These are phyloP conservation scores for sunflower (Helianthus annuus) DNA, from an alignment of 129 eudicot species.

Conservation along the genomic window DNA sequence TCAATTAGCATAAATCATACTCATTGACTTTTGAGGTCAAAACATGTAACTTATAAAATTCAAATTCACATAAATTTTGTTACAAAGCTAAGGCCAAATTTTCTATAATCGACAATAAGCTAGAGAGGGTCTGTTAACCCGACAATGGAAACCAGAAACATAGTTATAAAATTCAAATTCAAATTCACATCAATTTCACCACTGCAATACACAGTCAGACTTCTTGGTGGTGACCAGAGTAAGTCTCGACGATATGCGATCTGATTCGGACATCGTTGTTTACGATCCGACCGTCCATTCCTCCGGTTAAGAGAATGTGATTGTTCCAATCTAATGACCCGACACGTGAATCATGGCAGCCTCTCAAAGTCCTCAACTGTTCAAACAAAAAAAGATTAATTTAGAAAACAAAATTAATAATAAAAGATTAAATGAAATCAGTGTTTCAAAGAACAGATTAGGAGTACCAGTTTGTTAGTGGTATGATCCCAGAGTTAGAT, in stretches of 20 bases:
- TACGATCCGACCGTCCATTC: constrained; percentile 73
- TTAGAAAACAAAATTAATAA: neutral
- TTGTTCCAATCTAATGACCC: constrained; percentile 40
- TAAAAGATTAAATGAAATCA: neutral
- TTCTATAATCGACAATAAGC: neutral
- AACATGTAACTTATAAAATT: neutral
- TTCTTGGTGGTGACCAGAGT: constrained; percentile 72
- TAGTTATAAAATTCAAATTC: no score
- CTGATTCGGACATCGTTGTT: constrained; percentile 77
- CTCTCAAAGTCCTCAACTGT: constrained; percentile 76
- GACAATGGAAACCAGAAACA: no score
- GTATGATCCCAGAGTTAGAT: constrained; percentile 87
- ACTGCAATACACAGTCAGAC: no score
- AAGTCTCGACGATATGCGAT: constrained; percentile 56
- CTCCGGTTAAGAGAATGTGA: constrained; percentile 69
- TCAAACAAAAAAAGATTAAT: neutral
- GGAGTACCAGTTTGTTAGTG: constrained; percentile 53
- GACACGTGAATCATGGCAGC: constrained; percentile 66
- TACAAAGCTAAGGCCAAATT: neutral
- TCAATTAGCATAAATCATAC: constrained; percentile 12
- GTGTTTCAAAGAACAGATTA: neutral
- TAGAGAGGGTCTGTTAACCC: no score
- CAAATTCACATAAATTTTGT: neutral
- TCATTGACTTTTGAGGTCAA: neutral
- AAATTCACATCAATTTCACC: no score